phyloP scores from a whole-genome alignment of 305 asterid species.

The Fraxinus xanthoxyloides region DNA sequence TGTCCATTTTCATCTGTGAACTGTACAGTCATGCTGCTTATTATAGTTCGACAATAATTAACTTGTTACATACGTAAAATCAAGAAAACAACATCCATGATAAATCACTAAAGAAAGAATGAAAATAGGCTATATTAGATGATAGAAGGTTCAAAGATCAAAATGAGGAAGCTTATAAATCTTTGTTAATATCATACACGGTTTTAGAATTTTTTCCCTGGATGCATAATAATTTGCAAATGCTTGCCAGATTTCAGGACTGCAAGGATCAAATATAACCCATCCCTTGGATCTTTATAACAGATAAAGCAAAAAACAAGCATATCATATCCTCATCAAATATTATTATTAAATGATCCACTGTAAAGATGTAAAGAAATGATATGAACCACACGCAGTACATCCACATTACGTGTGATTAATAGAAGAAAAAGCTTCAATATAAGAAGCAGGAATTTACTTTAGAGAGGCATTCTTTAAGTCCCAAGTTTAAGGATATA shows the following conservation, averaged over 20 bases:
- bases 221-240: constrained; percentile 3
- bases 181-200: not conserved
- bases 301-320: not conserved
- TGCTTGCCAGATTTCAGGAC: not conserved
- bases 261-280: constrained; percentile 6
- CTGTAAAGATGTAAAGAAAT: not conserved
- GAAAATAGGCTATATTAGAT: not conserved
- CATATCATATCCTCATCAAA: not conserved
- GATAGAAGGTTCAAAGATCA: not conserved
- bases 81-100: not conserved
- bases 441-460: constrained; percentile 3
- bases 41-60: constrained; percentile 10
- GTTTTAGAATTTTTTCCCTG: not conserved
- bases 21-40: constrained; percentile 36
- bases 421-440: not conserved
- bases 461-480: constrained; percentile 2
- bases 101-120: not conserved
- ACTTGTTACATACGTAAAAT: constrained; percentile 5
- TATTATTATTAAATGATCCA: not conserved
- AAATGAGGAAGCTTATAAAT: not conserved
- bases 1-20: constrained; percentile 93
- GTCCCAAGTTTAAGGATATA: not conserved
- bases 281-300: not conserved
- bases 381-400: not conserved
- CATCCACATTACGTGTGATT: not conserved